These are phyloP conservation scores for Blakeslea trispora DNA, from an alignment of 371 early-diverging fungal genomes.

Conservation along the genomic window DNA sequence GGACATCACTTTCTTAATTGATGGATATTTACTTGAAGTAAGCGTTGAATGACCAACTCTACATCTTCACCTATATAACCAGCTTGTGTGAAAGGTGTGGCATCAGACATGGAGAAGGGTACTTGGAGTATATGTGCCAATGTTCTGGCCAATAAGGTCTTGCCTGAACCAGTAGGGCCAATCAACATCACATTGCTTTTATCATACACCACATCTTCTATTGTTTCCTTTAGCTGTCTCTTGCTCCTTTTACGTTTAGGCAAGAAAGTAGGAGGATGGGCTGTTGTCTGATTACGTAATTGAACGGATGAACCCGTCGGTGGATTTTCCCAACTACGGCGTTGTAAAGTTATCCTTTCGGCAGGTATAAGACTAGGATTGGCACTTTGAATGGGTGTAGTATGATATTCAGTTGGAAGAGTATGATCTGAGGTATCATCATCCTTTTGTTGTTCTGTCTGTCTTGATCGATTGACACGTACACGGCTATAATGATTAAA, in stretches of 20 bases:
- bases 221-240: no score
- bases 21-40: slow-evolving; percentile 75
- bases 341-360: slow-evolving; percentile 21
- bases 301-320: slow-evolving; percentile 10
- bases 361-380: slow-evolving; percentile 21
- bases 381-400: slow-evolving; percentile 8
- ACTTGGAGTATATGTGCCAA: slow-evolving; percentile 84
- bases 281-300: slow-evolving; percentile 1
- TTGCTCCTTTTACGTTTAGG: no score
- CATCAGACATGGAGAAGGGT: slow-evolving; percentile 90
- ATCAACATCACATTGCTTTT: slow-evolving; percentile 89
- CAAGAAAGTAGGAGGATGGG: no score
- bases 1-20: no score
- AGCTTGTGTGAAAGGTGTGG: slow-evolving; percentile 89
- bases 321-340: slow-evolving; percentile 32
- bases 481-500: slow-evolving; percentile 87
- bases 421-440: slow-evolving; percentile 13
- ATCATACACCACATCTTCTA: slow-evolving; percentile 61
- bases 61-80: slow-evolving; percentile 96
- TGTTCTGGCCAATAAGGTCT: slow-evolving; percentile 86
- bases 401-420: slow-evolving; percentile 21
- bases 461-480: slow-evolving; percentile 58
- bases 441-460: slow-evolving; percentile 23
- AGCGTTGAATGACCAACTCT: slow-evolving; percentile 81
- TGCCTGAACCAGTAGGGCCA: slow-evolving; percentile 87